Percentiles rank a stretch among this genome's conserved stretches.
Evolutionary conservation across 1,284 basidiomycete genomes (phyloP).

Genomic region (Ustilago nuda): DNA sequence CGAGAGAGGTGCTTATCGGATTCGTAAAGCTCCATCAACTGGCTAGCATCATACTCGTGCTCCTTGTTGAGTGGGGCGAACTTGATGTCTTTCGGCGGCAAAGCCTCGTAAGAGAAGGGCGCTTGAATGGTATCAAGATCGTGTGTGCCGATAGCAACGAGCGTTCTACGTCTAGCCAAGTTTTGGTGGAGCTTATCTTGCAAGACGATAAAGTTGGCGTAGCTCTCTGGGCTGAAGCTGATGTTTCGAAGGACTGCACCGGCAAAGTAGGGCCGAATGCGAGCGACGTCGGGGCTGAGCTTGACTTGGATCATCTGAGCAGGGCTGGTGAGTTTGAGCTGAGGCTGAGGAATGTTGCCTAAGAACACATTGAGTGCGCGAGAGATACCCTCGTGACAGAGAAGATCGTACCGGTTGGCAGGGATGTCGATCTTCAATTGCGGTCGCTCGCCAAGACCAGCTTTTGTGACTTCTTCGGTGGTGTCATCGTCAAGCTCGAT

Average conservation of each 20-base stretch:
- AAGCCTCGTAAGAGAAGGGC: conserved; percentile 92
- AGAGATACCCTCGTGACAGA: conserved; percentile 96
- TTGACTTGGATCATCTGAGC: conserved; percentile 54
- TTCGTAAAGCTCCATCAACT: conserved; percentile 74
- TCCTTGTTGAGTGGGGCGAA: conserved; percentile 88
- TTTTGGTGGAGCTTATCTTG: conserved; percentile 99
- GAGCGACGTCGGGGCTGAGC: conserved; percentile 58
- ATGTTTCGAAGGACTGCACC: conserved; percentile 90
- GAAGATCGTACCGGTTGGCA: conserved; percentile 94
- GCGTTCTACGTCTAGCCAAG: conserved; percentile 86
- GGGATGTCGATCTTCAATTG: conserved; percentile 99
- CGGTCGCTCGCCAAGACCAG: conserved; percentile 80
- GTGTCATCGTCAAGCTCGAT: conserved; percentile 99
- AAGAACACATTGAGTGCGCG: conserved; percentile 89
- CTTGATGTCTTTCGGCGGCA: conserved; percentile 87
- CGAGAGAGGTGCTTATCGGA: conserved; percentile 90
- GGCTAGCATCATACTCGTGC: conserved; percentile 71
- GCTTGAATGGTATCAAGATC: conserved; percentile 89
- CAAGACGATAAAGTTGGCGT: conserved; percentile 94
- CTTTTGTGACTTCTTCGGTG: conserved; percentile 85
- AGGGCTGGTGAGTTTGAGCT: conserved; percentile 53
- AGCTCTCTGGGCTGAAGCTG: conserved; percentile 85
- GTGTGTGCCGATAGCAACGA: conserved; percentile 97
- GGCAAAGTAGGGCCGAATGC: conserved; percentile 90
- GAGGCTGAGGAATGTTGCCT: conserved; percentile 77